Evolutionary conservation across 768 basidiomycete species (phyloP).

Genomic region (Calocybe gangraenosa): DNA sequence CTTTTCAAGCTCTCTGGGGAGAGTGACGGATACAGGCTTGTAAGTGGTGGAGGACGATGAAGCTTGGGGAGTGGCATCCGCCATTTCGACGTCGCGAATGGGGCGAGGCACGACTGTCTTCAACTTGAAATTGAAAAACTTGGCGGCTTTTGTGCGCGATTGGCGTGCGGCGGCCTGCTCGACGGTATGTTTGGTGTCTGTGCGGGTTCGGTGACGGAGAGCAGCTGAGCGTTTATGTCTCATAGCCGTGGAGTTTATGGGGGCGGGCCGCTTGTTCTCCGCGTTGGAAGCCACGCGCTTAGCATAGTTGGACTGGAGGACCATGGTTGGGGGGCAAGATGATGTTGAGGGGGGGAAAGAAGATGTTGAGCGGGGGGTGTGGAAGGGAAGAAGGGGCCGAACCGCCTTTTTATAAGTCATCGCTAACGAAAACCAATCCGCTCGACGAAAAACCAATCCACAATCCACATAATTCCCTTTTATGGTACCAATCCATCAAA

Average conservation of each 20-base stretch:
- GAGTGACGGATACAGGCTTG: slow-evolving; percentile 21
- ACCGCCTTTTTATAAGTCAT: no score
- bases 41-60: slow-evolving; percentile 22
- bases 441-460: no score
- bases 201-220: slow-evolving; percentile 36
- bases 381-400: neutral
- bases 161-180: slow-evolving; percentile 36
- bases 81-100: slow-evolving; percentile 28
- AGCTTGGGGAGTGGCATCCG: slow-evolving; percentile 18
- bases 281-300: slow-evolving; percentile 18
- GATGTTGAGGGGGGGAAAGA: slow-evolving; percentile 1
- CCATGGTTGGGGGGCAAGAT: no score
- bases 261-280: slow-evolving; percentile 27
- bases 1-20: slow-evolving; percentile 51
- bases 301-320: slow-evolving; percentile 17
- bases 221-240: slow-evolving; percentile 20
- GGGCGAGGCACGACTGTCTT: slow-evolving; percentile 18
- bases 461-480: no score
- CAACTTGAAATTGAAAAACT: slow-evolving; percentile 25
- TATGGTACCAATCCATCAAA: no score
- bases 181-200: slow-evolving; percentile 28
- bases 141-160: slow-evolving; percentile 14
- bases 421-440: no score
- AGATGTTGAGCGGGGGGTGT: neutral
- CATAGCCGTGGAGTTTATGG: slow-evolving; percentile 17